Evolutionary conservation across 2,329 filamentous ascomycete species (phyloP).

Genomic region (Pestalotiopsis sp.): DNA sequence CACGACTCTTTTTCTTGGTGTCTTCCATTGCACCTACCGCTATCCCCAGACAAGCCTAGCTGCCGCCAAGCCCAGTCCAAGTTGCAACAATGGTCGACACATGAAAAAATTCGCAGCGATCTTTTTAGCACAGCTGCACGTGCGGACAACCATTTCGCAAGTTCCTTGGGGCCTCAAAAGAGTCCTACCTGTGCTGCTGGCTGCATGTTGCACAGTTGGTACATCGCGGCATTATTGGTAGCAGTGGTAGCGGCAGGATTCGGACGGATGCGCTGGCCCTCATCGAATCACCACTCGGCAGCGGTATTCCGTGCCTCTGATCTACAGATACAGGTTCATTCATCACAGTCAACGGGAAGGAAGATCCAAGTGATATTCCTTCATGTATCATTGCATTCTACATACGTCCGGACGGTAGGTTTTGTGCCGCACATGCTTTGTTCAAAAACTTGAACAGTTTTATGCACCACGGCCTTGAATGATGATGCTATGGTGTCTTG

Average conservation of each 20-base stretch:
- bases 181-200: not conserved
- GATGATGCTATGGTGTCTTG: too few species aligned
- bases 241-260: not conserved
- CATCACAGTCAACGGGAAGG: not conserved
- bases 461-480: too few species aligned
- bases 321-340: not conserved
- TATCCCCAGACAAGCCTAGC: not conserved
- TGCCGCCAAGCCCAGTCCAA: not conserved
- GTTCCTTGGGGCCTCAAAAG: not conserved
- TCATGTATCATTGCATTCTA: not conserved
- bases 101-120: not conserved
- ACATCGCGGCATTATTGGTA: not conserved
- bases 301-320: not conserved
- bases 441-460: too few species aligned
- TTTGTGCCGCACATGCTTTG: not conserved
- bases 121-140: not conserved
- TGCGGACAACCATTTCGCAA: not conserved
- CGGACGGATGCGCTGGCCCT: not conserved
- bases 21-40: constrained; percentile 9
- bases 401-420: not conserved
- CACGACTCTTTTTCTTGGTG: constrained; percentile 9
- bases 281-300: not conserved
- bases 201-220: not conserved
- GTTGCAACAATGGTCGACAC: constrained; percentile 3
- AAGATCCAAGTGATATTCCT: not conserved